Percentiles rank a stretch among this genome's conserved stretches.
phyloP scores from a whole-genome alignment of 805 yeast species.

The Scheffersomyces stipitis region DNA sequence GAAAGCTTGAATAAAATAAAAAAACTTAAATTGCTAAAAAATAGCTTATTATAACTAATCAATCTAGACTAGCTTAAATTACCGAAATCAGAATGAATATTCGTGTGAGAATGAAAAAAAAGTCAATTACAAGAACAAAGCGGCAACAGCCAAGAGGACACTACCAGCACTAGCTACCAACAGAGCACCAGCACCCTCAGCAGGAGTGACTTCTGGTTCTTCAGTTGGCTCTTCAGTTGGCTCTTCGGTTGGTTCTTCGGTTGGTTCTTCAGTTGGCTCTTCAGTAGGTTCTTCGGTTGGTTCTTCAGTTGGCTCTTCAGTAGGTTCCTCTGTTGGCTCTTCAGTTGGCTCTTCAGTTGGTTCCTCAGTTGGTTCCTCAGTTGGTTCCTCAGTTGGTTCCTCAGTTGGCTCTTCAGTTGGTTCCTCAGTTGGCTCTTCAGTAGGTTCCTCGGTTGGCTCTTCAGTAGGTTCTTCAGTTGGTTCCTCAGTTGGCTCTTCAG shows the following conservation, averaged over 20 bases:
- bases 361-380: not conserved
- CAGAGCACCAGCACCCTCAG: slow-evolving; percentile 11
- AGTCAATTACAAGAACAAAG: slow-evolving; percentile 12
- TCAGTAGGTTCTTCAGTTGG: not conserved
- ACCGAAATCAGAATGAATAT: too few relatives aligned
- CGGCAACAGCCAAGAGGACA: slow-evolving; percentile 11
- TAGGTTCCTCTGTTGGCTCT: not conserved
- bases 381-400: not conserved
- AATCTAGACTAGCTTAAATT: too few relatives aligned
- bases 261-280: not conserved
- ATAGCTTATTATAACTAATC: too few relatives aligned
- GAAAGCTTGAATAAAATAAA: too few relatives aligned
- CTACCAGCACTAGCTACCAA: slow-evolving; percentile 14
- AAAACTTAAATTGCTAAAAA: too few relatives aligned
- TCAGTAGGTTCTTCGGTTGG: not conserved
- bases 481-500: slow-evolving; percentile 2
- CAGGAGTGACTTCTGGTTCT: slow-evolving; percentile 1
- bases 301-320: not conserved
- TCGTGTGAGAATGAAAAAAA: too few relatives aligned
- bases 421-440: slow-evolving; percentile 20
- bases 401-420: slow-evolving; percentile 12
- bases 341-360: not conserved
- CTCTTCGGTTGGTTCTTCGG: not conserved
- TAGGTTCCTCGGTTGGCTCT: slow-evolving; percentile 26
- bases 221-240: not conserved